Base-by-base conservation (phyloP, 441 rosid species). In the Mallotus repandus region DNA sequence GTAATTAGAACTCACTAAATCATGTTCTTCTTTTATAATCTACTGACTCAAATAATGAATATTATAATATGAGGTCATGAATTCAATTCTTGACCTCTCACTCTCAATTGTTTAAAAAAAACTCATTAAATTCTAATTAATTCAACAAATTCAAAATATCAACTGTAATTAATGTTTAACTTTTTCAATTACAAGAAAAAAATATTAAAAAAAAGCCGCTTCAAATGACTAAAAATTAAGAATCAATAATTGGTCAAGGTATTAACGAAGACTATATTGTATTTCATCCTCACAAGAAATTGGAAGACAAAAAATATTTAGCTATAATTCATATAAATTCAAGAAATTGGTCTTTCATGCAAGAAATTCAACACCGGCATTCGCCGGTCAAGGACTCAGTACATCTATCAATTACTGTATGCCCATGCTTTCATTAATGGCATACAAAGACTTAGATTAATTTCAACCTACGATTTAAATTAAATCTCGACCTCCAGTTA, bases 381-480 rank as follows among this genome's bases (percentile, higher is more conserved):
- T 73, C 11, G 19, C 10, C 6, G 25, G 75, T 78, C 77, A 74
- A 69, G 77, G 32, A 49, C 50, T 48, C 46, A 43, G 5, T 5
- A 53, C 19, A 53, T 16, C 56, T 8, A 56, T 56, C 29, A 7
- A 2, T 19, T n/a, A 2, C 12, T 56, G 19, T 43, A 43, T 0
- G 2, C 32, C 32, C 3, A 29, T 29, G 32, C 32, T 29, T 29
- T 29, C 32, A 29, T 29, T 29, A 29, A 29, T 29, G 32, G 2
- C 32, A 2, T 29, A 29, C 32, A 29, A 1, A 1, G 32, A 29
- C 32, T 29, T 29, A 29, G 2, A 29, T 29, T 29, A 29, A 29
- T 29, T 29, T 29, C 32, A 29, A 1, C 32, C 32, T 29, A 29
- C 32, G 32, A 29, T 29, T 29, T 29, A 29, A 29, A 29, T 29